Percentiles rank a stretch among this genome's conserved stretches.
Evolutionary conservation across 2,329 filamentous ascomycete species (phyloP).

Genomic region (Incumbomyces lentus): DNA sequence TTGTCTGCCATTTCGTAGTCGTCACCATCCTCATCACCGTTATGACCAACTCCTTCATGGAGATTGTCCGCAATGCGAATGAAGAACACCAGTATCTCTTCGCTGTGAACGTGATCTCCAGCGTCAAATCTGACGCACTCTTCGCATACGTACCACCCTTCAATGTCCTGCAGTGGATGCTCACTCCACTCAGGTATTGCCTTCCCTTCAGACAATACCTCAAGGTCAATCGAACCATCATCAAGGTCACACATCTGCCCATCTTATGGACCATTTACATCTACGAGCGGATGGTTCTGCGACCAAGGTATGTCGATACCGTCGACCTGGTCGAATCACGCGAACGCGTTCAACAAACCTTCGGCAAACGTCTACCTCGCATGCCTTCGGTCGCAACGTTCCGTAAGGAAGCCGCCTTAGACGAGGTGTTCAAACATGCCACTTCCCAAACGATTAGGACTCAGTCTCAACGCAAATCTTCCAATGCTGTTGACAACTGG

Average conservation of each 20-base stretch:
- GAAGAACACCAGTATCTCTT: conserved; percentile 90
- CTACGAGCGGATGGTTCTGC: conserved; percentile 74
- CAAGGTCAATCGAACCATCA: conserved; percentile 75
- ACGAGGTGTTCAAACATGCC: conserved; percentile 75
- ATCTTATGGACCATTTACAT: conserved; percentile 75
- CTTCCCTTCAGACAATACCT: conserved; percentile 76
- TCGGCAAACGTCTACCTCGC: conserved; percentile 50
- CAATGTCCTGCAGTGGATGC: conserved; percentile 82
- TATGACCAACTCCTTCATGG: conserved; percentile 93
- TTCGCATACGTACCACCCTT: conserved; percentile 90
- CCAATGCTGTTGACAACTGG: conserved; percentile 78
- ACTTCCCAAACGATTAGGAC: conserved; percentile 50
- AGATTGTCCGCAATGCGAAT: conserved; percentile 82
- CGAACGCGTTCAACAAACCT: conserved; percentile 40
- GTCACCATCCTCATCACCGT: conserved; percentile 92
- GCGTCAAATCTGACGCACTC: conserved; percentile 95
- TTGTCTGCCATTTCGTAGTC: conserved; percentile 90
- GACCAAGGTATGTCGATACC: conserved; percentile 65
- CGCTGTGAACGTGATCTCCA: conserved; percentile 91
- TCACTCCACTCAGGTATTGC: conserved; percentile 71
- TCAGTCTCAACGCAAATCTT: conserved; percentile 60
- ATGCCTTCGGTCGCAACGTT: conserved; percentile 77
- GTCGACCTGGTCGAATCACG: conserved; percentile 74
- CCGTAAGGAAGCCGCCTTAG: conserved; percentile 79
- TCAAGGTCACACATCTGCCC: conserved; percentile 84